Conservation (phyloP, 352 stramenopile species). For the Hyphochytrium catenoides region DNA sequence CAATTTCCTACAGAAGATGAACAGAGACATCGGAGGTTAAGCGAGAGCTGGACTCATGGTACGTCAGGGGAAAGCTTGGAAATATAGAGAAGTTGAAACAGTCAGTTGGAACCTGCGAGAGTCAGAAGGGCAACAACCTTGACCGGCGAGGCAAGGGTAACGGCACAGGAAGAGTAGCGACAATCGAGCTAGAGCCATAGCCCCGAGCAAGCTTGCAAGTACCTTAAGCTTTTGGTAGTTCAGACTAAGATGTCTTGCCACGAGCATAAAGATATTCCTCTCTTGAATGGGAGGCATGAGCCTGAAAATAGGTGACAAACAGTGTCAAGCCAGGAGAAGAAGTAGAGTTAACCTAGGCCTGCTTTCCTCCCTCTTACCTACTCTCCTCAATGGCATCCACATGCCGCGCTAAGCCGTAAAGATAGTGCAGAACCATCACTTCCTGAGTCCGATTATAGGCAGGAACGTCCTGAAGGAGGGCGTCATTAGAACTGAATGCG, state of each 20-base stretch:
- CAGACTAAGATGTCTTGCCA: constrained; percentile 40
- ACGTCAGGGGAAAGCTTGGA: too few relatives aligned
- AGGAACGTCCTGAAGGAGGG: too few relatives aligned
- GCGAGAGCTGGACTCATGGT: too few relatives aligned
- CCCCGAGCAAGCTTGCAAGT: constrained; percentile 3
- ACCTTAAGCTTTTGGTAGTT: constrained; percentile 18
- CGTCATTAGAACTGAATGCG: too few relatives aligned
- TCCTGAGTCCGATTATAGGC: constrained; percentile 54
- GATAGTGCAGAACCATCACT: constrained; percentile 60
- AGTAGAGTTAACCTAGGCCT: neutral
- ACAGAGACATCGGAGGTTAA: too few relatives aligned
- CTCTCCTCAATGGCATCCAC: constrained; percentile 57
- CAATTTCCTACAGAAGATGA: constrained; percentile 12
- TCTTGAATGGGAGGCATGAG: constrained; percentile 57
- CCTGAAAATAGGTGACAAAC: constrained; percentile 12
- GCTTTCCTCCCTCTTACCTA: constrained; percentile 13
- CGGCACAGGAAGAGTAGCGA: too few relatives aligned
- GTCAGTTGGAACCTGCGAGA: too few relatives aligned
- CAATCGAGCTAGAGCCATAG: too few relatives aligned
- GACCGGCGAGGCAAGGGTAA: neutral
- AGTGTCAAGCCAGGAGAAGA: neutral
- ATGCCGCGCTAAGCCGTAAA: constrained; percentile 46
- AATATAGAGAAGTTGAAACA: too few relatives aligned
- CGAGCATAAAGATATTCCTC: constrained; percentile 41
- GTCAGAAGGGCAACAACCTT: neutral